Base-by-base conservation (phyloP, 306 rosid species). In the Acacia melanoxylon region DNA sequence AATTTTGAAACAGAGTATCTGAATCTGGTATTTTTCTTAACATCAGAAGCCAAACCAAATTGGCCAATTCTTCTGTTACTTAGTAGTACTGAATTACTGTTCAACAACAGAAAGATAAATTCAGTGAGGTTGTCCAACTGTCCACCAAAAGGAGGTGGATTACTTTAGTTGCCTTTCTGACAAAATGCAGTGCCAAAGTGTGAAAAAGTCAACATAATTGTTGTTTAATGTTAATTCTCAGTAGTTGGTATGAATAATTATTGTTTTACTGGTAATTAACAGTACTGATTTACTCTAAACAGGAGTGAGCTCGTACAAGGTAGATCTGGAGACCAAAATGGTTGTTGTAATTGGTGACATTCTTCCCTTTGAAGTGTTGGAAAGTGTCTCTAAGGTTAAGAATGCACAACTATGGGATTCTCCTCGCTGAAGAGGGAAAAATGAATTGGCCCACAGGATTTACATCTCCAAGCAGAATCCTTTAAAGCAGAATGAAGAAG, bases 321-420 rank as follows among this genome's bases (percentile, higher is more conserved):
- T 95, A 81, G 98, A 95, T 85, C 82, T 95, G 81, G 98, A 91
- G 27, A 87, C 82, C 78, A 88, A 91, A 82, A 90, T 80, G 90
- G 97, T 95, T 8, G 91, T 95, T 52, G 98, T 95, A 19, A 89
- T 83, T 31, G 98, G 98, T 41, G 98, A 95, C 76, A 85, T 95
- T 85, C 92, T 88, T 86, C 98, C 98, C 12, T 88, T 77, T 70
- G 97, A 95, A 89, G 95, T 95, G 75, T 84, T 93, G 85, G 80
- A 88, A 85, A 89, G 98, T 83, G 86, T 95, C 19, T 93, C 98
- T 2, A 95, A 86, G 92, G 98, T 95, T 1, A 95, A 93, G 79
- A 90, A 86, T 67, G 95, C 97, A 3, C 83, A 93, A 88, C 73
- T 95, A 76, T 90, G 89, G 93, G 87, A 82, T 42, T 78, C 88